Base-by-base conservation (phyloP, 495 filamentous ascomycete species). In the Terfezia claveryi region DNA sequence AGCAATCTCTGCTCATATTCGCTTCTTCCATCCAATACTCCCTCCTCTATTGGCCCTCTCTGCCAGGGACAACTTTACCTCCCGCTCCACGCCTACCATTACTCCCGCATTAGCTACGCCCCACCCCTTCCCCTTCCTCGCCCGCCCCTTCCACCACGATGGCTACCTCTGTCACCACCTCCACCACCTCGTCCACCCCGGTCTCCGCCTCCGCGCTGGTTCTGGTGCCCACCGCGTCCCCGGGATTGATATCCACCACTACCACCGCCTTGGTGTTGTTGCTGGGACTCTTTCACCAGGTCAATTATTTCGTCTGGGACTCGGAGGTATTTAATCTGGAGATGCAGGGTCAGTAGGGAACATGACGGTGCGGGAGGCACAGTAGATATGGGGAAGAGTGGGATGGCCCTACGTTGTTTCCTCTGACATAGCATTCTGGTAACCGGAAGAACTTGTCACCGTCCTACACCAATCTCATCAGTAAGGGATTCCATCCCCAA, bases 231-330 rank as follows among this genome's bases (percentile, higher is more conserved):
- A 14, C 41, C 41, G 41, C 41, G 41, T 8, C 38, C 52, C 10
- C 52, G n/a, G 51, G 23, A 52, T 10, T 17, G 51, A 27, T 20
- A 37, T 17, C 52, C 32, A 23, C 51, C 9, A 23, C 17, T 17
- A 8, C 32, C 17, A n/a, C 38, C 52, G 23, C n/a, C 16, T 41
- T 37, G 37, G 27, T 54, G 9, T 11, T 37, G 36, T 41, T 38
- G 52, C 36, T 54, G 52, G 37, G 17, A 38, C 27, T 54, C 52
- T 20, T 54, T 94, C 11, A 89, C 87, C 10, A 87, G 66, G 54
- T 95, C 91, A 67, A 96, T 80, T 56, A 96, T 91, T 65, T 95
- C 87, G 67, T 96, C 89, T 50, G 87, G 85, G 2, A 98, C 85
- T 53, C 87, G 83, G 38, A 98, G 78, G 70, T 94, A 98, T 76